Evolutionary conservation across 768 basidiomycete genomes (phyloP).

Genomic region (Leucocoprinus sp.): DNA sequence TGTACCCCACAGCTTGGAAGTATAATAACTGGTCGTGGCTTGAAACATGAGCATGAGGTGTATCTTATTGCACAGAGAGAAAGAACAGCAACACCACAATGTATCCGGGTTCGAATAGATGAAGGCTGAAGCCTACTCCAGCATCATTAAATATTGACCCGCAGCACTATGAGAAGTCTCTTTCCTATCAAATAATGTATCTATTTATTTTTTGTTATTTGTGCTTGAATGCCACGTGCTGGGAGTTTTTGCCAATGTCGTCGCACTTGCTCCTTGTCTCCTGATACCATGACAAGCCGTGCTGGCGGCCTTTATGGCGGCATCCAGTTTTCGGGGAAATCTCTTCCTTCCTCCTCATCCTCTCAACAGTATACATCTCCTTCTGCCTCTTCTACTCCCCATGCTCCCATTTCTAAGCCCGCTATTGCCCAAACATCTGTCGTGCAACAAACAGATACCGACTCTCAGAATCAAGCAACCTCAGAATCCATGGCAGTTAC

Average conservation of each 20-base stretch:
- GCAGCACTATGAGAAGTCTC: constrained; percentile 30
- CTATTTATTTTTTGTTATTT: too few relatives aligned
- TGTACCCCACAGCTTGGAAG: constrained; percentile 7
- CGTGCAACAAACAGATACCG: constrained; percentile 14
- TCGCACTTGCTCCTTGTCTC: constrained; percentile 10
- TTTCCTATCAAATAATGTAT: neutral
- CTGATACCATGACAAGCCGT: constrained; percentile 58
- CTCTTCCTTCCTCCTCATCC: constrained; percentile 33
- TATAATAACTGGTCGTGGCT: constrained; percentile 8
- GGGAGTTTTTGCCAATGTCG: neutral
- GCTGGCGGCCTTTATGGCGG: constrained; percentile 84
- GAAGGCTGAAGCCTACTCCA: constrained; percentile 38
- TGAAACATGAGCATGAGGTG: too few relatives aligned
- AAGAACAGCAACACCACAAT: too few relatives aligned
- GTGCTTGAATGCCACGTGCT: constrained; percentile 2
- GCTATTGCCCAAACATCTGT: constrained; percentile 19
- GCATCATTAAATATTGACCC: constrained; percentile 56
- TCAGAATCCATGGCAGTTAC: constrained; percentile 13
- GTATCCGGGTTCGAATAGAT: constrained; percentile 9
- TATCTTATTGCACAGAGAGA: too few relatives aligned
- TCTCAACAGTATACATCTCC: constrained; percentile 18
- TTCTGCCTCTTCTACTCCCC: constrained; percentile 15
- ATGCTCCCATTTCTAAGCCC: constrained; percentile 14
- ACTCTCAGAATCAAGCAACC: constrained; percentile 22
- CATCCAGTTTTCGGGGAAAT: constrained; percentile 70